Percentiles rank a stretch among this genome's conserved stretches.
Conservation (phyloP, 2,329 filamentous ascomycete genomes). For the Pseudogymnoascus destructans region DNA sequence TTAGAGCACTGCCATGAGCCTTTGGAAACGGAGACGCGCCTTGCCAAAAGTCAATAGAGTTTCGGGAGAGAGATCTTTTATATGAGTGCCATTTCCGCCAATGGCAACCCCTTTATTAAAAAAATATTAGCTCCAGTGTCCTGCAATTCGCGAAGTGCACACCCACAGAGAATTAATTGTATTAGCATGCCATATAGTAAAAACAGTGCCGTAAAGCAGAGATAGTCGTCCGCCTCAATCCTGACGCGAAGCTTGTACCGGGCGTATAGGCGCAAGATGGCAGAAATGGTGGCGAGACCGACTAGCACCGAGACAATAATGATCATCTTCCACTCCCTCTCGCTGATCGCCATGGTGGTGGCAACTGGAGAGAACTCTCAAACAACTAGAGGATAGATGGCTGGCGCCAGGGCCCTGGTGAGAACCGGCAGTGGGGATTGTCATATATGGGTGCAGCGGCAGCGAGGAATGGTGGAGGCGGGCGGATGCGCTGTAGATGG, state of each 20-base stretch:
- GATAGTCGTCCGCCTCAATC: slow-evolving; percentile 1
- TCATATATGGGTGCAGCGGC: slow-evolving; percentile 1
- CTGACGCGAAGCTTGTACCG: background rate
- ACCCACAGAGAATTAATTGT: background rate
- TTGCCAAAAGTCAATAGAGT: background rate
- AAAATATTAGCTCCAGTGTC: background rate
- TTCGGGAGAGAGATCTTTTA: background rate
- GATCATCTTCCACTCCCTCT: background rate
- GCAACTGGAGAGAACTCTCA: background rate
- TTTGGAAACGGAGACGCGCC: background rate
- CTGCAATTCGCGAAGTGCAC: background rate
- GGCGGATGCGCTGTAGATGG: background rate
- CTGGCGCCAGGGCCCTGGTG: background rate
- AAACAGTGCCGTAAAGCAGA: background rate
- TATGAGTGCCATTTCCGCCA: background rate
- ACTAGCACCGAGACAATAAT: slow-evolving; percentile 1
- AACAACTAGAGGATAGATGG: background rate
- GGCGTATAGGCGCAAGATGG: background rate
- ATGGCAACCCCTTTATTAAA: background rate
- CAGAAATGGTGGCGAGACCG: background rate
- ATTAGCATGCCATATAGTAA: background rate
- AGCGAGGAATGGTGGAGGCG: background rate
- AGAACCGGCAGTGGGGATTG: background rate
- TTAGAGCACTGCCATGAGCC: background rate
- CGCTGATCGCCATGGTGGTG: background rate